Evolutionary conservation across 179 eudicot species (phyloP).

Genomic region (Pouteria campechiana): DNA sequence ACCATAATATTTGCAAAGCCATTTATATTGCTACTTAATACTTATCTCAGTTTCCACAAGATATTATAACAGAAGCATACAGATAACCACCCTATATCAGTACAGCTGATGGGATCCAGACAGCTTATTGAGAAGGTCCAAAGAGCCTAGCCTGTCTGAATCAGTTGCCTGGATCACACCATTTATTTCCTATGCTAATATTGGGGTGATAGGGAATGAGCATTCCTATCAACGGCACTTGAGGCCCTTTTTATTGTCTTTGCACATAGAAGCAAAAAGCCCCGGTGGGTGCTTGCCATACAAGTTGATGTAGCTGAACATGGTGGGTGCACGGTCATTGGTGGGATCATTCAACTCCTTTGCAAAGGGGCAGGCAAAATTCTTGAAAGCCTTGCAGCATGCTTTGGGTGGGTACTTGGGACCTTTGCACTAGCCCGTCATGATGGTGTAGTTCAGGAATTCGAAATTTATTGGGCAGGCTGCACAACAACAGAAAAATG

Average conservation of each 20-base stretch:
- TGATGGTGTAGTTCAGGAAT: constrained; percentile 56
- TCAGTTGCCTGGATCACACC: too few species aligned
- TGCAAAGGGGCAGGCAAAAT: constrained; percentile 47
- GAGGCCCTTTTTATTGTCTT: constrained; percentile 43
- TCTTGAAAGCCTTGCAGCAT: constrained; percentile 53
- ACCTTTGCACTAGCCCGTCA: constrained; percentile 81
- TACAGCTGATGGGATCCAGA: too few species aligned
- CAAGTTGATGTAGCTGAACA: constrained; percentile 71
- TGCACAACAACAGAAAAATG: constrained; percentile 10
- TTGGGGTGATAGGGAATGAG: too few species aligned
- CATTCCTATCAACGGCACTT: too few species aligned
- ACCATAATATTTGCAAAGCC: too few species aligned
- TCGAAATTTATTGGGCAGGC: constrained; percentile 56
- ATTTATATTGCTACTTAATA: too few species aligned
- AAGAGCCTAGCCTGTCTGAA: too few species aligned
- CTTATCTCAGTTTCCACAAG: too few species aligned
- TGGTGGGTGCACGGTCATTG: constrained; percentile 53
- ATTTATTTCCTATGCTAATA: too few species aligned
- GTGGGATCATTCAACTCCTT: constrained; percentile 39
- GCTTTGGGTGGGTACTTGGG: constrained; percentile 32
- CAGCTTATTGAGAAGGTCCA: too few species aligned
- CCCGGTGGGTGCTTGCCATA: constrained; percentile 82
- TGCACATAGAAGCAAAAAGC: constrained; percentile 52
- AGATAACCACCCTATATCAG: too few species aligned
- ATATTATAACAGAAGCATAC: too few species aligned